Percentiles rank a stretch among this genome's conserved stretches.
Evolutionary conservation across 2,329 filamentous ascomycete species (phyloP).

Genomic region (Phaeosphaeria sp.): DNA sequence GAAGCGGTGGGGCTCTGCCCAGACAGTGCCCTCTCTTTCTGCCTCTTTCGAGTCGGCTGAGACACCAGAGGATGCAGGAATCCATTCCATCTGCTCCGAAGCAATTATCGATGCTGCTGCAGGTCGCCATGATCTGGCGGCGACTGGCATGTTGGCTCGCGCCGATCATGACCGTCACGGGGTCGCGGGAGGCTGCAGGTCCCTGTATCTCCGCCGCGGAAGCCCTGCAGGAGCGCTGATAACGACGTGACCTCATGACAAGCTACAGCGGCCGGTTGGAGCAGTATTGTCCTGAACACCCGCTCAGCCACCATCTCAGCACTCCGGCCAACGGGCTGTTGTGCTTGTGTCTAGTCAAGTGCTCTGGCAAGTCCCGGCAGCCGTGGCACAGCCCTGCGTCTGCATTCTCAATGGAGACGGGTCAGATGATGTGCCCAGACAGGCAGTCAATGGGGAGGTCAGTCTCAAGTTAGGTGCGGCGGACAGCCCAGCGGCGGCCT

Average conservation of each 20-base stretch:
- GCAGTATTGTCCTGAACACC: constrained; percentile 32
- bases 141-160: constrained; percentile 35
- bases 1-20: constrained; percentile 20
- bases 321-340: constrained; percentile 44
- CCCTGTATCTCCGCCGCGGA: constrained; percentile 38
- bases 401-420: constrained; percentile 31
- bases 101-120: constrained; percentile 40
- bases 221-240: constrained; percentile 38
- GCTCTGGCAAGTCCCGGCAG: constrained; percentile 35
- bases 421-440: constrained; percentile 42
- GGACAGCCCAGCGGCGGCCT: constrained; percentile 29
- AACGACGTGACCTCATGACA: constrained; percentile 41
- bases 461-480: constrained; percentile 36
- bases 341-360: constrained; percentile 38
- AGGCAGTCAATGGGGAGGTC: constrained; percentile 26
- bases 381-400: constrained; percentile 29
- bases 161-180: constrained; percentile 39
- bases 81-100: constrained; percentile 38
- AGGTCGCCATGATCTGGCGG: constrained; percentile 41
- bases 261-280: constrained; percentile 28
- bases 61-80: constrained; percentile 33
- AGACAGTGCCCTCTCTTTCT: constrained; percentile 24
- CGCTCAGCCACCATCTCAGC: constrained; percentile 46
- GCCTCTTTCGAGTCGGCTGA: constrained; percentile 36
- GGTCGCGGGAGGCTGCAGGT: constrained; percentile 47